These are phyloP conservation scores for Pseudogymnoascus destructans DNA, from an alignment of 2,329 filamentous ascomycete genomes.

Conservation along the genomic window DNA sequence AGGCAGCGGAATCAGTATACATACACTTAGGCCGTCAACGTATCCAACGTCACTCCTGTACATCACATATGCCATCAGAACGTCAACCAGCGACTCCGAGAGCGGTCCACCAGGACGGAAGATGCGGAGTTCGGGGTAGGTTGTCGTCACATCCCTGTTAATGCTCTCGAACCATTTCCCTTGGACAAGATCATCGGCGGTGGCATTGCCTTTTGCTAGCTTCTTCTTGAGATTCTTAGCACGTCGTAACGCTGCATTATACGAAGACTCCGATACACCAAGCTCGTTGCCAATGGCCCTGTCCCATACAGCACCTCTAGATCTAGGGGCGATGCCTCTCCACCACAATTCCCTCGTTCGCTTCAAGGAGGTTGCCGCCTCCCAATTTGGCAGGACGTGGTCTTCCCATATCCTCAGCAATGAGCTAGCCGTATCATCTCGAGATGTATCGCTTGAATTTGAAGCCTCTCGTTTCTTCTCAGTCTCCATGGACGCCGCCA, in stretches of 20 bases:
- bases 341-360: slow-evolving; percentile 69
- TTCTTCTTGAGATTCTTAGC: slow-evolving; percentile 46
- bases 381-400: slow-evolving; percentile 65
- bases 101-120: slow-evolving; percentile 45
- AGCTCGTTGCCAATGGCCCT: slow-evolving; percentile 26
- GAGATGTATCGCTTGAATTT: slow-evolving; percentile 37
- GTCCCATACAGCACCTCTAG: slow-evolving; percentile 33
- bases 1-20: slow-evolving; percentile 14
- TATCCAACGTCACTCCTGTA: slow-evolving; percentile 75
- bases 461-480: slow-evolving; percentile 46
- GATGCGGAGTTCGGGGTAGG: slow-evolving; percentile 60
- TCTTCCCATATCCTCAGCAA: slow-evolving; percentile 59
- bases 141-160: slow-evolving; percentile 48
- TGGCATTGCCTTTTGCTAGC: slow-evolving; percentile 23
- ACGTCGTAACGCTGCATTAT: slow-evolving; percentile 54
- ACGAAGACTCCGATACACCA: slow-evolving; percentile 46
- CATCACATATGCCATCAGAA: slow-evolving; percentile 67
- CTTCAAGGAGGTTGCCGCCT: slow-evolving; percentile 52
- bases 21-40: slow-evolving; percentile 57
- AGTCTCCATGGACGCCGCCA: slow-evolving; percentile 48
- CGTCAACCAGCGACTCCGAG: slow-evolving; percentile 53
- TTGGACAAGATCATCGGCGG: slow-evolving; percentile 39
- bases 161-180: slow-evolving; percentile 51
- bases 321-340: slow-evolving; percentile 60
- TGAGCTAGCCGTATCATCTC: slow-evolving; percentile 41